A percentile compares a stretch with the other conserved stretches of the same genome.
Conservation (phyloP, 495 filamentous ascomycete genomes). For the Penicilliopsis zonata region DNA sequence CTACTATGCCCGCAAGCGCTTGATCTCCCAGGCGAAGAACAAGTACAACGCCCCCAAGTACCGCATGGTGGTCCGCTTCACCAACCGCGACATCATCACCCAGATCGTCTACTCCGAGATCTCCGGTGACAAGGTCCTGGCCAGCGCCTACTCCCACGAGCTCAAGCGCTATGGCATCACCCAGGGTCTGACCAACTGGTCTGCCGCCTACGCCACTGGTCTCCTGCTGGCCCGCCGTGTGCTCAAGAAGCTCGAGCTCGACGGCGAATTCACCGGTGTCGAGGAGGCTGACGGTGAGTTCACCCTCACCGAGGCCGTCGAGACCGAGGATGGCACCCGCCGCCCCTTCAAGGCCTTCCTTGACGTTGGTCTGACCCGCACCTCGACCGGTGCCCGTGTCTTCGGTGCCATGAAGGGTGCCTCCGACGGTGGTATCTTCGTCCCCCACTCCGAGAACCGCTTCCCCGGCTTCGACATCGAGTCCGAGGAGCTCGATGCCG, state of each 20-base stretch:
- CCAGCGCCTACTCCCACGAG: constrained; percentile 91
- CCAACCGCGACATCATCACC: constrained; percentile 97
- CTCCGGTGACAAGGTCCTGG: constrained; percentile 92
- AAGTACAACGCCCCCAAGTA: constrained; percentile 99
- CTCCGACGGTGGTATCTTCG: constrained; percentile 90
- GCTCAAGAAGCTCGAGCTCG: constrained; percentile 90
- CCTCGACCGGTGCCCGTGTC: constrained; percentile 94
- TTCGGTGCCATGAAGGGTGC: constrained; percentile 99
- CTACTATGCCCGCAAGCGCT: constrained; percentile 98
- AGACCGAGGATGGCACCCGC: constrained; percentile 71
- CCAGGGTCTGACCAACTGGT: constrained; percentile 99
- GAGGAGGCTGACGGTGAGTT: constrained; percentile 93
- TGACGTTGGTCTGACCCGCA: constrained; percentile 92
- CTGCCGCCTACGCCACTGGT: constrained; percentile 91
- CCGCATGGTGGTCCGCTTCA: constrained; percentile 99
- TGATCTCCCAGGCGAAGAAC: constrained; percentile 99
- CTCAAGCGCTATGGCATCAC: constrained; percentile 92
- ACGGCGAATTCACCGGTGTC: constrained; percentile 82
- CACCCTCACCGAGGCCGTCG: constrained; percentile 81
- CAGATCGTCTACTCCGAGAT: constrained; percentile 97
- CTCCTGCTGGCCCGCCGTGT: constrained; percentile 93
- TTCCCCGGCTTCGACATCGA: constrained; percentile 99
- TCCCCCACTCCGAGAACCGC: constrained; percentile 97
- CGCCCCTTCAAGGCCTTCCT: constrained; percentile 98
- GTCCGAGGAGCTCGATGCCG: constrained; percentile 91